phyloP scores from a whole-genome alignment of 108 stramenopile species.

The Cyclotella baltica region DNA sequence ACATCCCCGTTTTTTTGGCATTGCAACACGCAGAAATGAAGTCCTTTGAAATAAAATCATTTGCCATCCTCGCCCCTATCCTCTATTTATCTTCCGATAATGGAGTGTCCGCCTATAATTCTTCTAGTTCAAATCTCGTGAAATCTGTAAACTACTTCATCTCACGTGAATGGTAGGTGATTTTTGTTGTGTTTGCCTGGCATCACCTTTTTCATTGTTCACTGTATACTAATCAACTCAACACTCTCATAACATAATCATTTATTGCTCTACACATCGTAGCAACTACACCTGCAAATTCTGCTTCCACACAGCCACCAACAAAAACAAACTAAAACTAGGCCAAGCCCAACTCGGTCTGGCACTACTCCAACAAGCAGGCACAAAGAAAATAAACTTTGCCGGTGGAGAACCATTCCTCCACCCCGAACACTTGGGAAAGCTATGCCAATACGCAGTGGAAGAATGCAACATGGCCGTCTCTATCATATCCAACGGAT shows the following conservation, averaged over 20 bases:
- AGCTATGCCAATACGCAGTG: conserved; percentile 30
- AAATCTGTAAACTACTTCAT: conserved; percentile 50
- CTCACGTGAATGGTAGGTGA: conserved; percentile 40
- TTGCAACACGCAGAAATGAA: not conserved
- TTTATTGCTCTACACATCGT: no score
- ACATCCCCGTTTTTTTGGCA: not conserved
- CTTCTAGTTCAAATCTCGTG: conserved; percentile 14
- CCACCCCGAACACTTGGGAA: conserved; percentile 36
- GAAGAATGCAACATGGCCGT: conserved; percentile 54
- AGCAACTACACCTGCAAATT: conserved; percentile 44
- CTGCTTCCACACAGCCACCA: conserved; percentile 46
- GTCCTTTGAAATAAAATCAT: no score
- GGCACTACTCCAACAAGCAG: conserved; percentile 26
- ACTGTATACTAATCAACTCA: no score
- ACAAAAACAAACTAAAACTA: conserved; percentile 16
- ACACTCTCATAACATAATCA: no score
- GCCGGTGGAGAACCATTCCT: conserved; percentile 59
- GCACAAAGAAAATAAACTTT: conserved; percentile 55
- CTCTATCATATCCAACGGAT: conserved; percentile 54
- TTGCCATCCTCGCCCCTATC: not conserved
- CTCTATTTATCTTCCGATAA: not conserved
- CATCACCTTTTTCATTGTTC: no score
- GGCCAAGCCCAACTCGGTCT: conserved; percentile 32
- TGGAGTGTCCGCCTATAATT: not conserved
- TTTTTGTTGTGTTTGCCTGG: no score